Evolutionary conservation across 768 basidiomycete species (phyloP), one percentile per base, ranked within the genome.

Genomic region (Saitozyma sp.): DNA sequence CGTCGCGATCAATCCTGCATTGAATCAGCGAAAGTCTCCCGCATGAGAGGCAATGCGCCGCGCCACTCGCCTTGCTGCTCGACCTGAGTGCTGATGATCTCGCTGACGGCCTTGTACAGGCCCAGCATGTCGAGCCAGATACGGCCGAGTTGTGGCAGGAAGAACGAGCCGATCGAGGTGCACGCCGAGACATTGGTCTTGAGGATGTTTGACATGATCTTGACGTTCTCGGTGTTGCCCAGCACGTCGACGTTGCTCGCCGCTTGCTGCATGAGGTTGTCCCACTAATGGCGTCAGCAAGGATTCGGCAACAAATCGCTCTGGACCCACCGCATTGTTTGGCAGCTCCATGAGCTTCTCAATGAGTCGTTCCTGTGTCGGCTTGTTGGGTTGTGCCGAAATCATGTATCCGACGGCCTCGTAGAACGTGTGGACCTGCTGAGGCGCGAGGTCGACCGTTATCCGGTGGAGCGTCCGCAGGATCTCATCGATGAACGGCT

Each of bases 331-430:
- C 51, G 95, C 95, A 66, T 89, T 93, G 75, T 99, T 99, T 0
- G 96, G 95, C 68, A 96, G 82, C 64, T 95, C 92, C 96, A 99
- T 99, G 58, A 99, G 79, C 77, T 93, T 96, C 14, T 87, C 84
- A 56, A 99, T 96, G 58, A 99, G 83, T 69, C 91, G 89, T 80
- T 98, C 96, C 78, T 98, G 96, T 71, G 89, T 90, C 10, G 91
- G 89, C 79, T 96, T 96, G 81, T 99, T 97, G 56, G 95, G 94
- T 74, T 98, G 96, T 1, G 95, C 93, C 19, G 93, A 92, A 71
- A 99, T 96, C 96, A 98, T 98, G 83, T 97, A 92, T 5, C 96
- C 96, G 53, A 98, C 90, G 7, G 96, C 96, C 81, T 98, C 95
- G 71, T 98, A 98, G 83, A 97, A 98, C 0, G 95, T 97, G 78